These are phyloP conservation scores for Saturnispora ahearnii DNA, from an alignment of 805 yeast species.

Conservation along the genomic window DNA sequence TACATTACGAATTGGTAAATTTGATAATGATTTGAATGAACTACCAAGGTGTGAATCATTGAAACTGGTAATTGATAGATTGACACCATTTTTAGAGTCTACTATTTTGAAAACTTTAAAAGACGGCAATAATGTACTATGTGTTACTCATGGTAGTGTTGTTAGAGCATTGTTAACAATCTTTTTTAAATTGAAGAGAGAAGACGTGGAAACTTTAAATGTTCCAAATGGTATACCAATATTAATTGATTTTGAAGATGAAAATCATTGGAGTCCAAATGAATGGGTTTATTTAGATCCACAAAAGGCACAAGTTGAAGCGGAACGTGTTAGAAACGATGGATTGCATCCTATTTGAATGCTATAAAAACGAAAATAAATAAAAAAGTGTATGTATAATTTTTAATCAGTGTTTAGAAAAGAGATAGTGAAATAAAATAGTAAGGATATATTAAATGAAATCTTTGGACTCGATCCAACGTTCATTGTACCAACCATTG, in stretches of 20 bases:
- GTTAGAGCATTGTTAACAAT: constrained; percentile 68
- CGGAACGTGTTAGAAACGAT: constrained; percentile 71
- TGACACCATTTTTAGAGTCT: constrained; percentile 51
- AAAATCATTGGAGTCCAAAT: constrained; percentile 28
- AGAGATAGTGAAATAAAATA: background rate
- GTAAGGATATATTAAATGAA: background rate
- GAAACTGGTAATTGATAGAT: constrained; percentile 58
- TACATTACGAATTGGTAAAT: constrained; percentile 11
- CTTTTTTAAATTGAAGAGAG: constrained; percentile 55
- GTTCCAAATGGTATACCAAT: constrained; percentile 82
- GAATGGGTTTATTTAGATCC: constrained; percentile 70
- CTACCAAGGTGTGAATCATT: constrained; percentile 70
- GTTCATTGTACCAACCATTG: constrained; percentile 40
- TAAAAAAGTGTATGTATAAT: background rate
- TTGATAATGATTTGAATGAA: constrained; percentile 26
- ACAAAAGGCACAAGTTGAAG: constrained; percentile 68
- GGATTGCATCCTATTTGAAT: constrained; percentile 30
- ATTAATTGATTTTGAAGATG: constrained; percentile 43
- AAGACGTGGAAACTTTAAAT: constrained; percentile 62
- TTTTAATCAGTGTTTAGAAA: background rate
- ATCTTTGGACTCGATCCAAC: constrained; percentile 28
- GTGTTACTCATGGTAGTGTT: constrained; percentile 78
- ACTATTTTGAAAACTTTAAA: constrained; percentile 41
- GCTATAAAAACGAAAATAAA: background rate
- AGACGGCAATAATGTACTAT: constrained; percentile 46